These are phyloP conservation scores for Cystobasidiaceae sp. DNA, from an alignment of 1,284 basidiomycete genomes.

Conservation along the genomic window DNA sequence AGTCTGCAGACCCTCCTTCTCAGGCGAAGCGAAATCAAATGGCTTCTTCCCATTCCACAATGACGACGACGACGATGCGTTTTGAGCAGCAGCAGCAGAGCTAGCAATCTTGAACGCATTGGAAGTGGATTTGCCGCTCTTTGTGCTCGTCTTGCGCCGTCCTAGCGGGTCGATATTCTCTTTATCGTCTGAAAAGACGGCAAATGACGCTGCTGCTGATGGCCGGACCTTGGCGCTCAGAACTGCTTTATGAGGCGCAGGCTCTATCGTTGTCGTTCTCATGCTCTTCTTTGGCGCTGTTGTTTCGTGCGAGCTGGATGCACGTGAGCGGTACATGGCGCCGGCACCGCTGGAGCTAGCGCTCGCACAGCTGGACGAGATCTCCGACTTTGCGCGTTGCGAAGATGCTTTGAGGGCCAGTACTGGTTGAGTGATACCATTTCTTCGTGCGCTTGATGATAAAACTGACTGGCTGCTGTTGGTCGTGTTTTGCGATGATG, in stretches of 20 bases:
- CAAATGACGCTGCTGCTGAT: not conserved
- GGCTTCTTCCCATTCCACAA: conserved; percentile 18
- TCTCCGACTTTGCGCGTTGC: too few species aligned
- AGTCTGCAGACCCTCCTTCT: not conserved
- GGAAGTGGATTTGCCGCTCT: not conserved
- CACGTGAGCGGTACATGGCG: too few species aligned
- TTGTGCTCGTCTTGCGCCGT: not conserved
- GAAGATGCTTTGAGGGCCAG: too few species aligned
- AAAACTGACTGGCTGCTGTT: not conserved
- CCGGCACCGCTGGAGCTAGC: too few species aligned
- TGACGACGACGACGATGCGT: too few species aligned
- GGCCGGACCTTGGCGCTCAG: not conserved
- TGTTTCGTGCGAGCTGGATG: too few species aligned
- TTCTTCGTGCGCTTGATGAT: too few species aligned
- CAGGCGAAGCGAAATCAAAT: conserved; percentile 8
- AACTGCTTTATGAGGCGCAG: not conserved
- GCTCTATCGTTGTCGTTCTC: too few species aligned
- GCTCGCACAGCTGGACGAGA: too few species aligned
- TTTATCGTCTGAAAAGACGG: conserved; percentile 2
- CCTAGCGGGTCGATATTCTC: conserved; percentile 13
- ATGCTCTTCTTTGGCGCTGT: too few species aligned
- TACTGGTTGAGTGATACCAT: too few species aligned
- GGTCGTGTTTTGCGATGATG: not conserved
- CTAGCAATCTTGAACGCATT: not conserved
- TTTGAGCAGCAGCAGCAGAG: not conserved